Conservation (phyloP, 495 filamentous ascomycete genomes). For the Cryomyces minteri region DNA sequence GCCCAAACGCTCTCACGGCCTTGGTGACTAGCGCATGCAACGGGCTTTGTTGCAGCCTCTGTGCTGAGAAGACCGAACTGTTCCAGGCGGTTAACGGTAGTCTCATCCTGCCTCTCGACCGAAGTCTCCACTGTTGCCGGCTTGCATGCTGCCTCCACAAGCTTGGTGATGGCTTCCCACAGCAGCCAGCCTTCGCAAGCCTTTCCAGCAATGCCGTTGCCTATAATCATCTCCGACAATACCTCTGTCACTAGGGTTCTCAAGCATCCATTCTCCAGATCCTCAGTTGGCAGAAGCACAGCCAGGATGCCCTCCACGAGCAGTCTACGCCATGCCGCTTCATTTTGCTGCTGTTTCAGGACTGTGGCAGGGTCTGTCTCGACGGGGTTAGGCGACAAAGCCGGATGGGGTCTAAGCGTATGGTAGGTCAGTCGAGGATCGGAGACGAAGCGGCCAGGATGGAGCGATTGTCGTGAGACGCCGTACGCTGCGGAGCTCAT, state of each 20-base stretch:
- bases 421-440: conserved; percentile 60
- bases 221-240: conserved; percentile 68
- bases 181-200: conserved; percentile 72
- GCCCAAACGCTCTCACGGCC: conserved; percentile 8
- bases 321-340: conserved; percentile 62
- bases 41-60: conserved; percentile 5
- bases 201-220: conserved; percentile 55
- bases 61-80: conserved; percentile 18
- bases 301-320: conserved; percentile 62
- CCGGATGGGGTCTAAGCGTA: conserved; percentile 61
- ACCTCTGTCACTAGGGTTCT: conserved; percentile 68
- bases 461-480: conserved; percentile 25
- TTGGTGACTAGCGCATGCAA: not conserved
- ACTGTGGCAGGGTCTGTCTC: conserved; percentile 28
- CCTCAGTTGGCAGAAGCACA: conserved; percentile 75
- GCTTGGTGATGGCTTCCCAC: conserved; percentile 59
- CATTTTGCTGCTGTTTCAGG: conserved; percentile 49
- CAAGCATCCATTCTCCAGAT: conserved; percentile 72
- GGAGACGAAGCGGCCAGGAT: conserved; percentile 35
- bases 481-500: conserved; percentile 17
- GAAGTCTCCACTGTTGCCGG: conserved; percentile 6
- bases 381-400: conserved; percentile 56
- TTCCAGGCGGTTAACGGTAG: conserved; percentile 14
- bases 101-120: conserved; percentile 5
- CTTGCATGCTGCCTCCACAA: conserved; percentile 25